phyloP scores from a whole-genome alignment of 768 basidiomycete species.

The Lentinus brumalis region DNA sequence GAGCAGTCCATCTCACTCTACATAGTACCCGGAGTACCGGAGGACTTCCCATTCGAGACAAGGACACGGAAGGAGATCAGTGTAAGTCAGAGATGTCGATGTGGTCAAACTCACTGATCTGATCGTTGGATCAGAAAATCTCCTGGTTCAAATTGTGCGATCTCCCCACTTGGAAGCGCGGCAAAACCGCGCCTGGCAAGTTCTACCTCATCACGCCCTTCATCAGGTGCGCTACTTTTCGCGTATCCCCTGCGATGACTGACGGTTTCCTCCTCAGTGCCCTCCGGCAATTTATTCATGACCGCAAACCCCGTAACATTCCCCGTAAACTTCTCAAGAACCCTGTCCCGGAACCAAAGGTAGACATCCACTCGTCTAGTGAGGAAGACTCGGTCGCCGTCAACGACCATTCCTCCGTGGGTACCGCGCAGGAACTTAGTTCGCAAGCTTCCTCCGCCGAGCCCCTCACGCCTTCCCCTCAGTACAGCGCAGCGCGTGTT shows the following conservation, averaged over 20 bases:
- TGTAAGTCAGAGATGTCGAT: slow-evolving; percentile 47
- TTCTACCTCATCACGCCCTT: slow-evolving; percentile 97
- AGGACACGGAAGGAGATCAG: slow-evolving; percentile 98
- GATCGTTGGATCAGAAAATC: slow-evolving; percentile 66
- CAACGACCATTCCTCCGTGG: slow-evolving; percentile 27
- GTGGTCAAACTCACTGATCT: slow-evolving; percentile 20
- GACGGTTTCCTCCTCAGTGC: slow-evolving; percentile 39
- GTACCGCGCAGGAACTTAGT: slow-evolving; percentile 58
- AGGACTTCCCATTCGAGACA: slow-evolving; percentile 88
- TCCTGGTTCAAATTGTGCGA: slow-evolving; percentile 92
- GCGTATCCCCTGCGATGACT: slow-evolving; percentile 6
- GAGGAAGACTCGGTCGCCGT: slow-evolving; percentile 28
- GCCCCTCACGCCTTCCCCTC: slow-evolving; percentile 66
- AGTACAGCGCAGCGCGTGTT: slow-evolving; percentile 46
- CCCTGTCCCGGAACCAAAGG: slow-evolving; percentile 12
- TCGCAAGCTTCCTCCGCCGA: slow-evolving; percentile 65
- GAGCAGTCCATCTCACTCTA: slow-evolving; percentile 92
- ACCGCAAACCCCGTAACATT: slow-evolving; percentile 55
- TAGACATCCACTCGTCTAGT: slow-evolving; percentile 29
- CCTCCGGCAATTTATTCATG: slow-evolving; percentile 68
- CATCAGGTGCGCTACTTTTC: slow-evolving; percentile 57
- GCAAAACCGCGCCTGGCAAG: slow-evolving; percentile 67
- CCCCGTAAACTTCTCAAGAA: slow-evolving; percentile 41
- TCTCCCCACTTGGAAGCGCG: slow-evolving; percentile 90
- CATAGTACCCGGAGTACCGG: slow-evolving; percentile 85